Percentiles rank a stretch among this genome's conserved stretches.
These are phyloP conservation scores for Cyclotella choctawhatcheeana DNA, from an alignment of 108 stramenopile species.

Conservation along the genomic window DNA sequence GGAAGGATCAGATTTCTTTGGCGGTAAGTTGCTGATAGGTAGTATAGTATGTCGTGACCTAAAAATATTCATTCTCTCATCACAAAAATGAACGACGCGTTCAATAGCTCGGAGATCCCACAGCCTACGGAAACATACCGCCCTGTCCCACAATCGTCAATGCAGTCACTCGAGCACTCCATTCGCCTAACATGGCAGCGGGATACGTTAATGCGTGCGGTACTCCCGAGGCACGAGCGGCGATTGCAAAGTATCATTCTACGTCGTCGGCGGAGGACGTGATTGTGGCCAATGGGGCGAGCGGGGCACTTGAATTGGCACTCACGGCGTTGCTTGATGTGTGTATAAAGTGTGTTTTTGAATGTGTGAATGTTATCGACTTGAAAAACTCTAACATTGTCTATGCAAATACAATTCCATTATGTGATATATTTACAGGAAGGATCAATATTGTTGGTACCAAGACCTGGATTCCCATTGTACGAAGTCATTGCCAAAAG, in stretches of 20 bases:
- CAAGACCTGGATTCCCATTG: constrained; percentile 90
- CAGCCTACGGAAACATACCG: constrained; percentile 65
- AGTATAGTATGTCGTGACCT: background rate
- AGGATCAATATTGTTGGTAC: constrained; percentile 82
- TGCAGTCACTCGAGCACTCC: constrained; percentile 53
- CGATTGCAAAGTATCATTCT: constrained; percentile 78
- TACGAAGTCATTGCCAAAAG: constrained; percentile 91
- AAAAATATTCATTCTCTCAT: no score
- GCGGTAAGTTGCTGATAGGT: constrained; percentile 62
- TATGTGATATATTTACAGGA: no score
- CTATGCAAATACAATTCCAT: no score
- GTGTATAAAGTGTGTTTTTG: no score
- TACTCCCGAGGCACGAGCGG: constrained; percentile 65
- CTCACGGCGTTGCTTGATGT: constrained; percentile 76
- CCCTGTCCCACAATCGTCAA: constrained; percentile 64
- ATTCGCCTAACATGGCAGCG: constrained; percentile 42
- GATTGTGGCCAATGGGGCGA: constrained; percentile 90
- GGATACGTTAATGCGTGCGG: constrained; percentile 89
- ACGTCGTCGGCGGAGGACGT: constrained; percentile 75
- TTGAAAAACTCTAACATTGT: no score
- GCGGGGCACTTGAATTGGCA: constrained; percentile 87
- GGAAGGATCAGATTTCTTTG: constrained; percentile 84
- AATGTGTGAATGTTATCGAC: no score
- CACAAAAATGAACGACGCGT: no score
- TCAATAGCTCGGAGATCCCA: constrained; percentile 82